These are phyloP conservation scores for Solanum chacoense DNA, from an alignment of 305 asterid genomes.

Conservation along the genomic window DNA sequence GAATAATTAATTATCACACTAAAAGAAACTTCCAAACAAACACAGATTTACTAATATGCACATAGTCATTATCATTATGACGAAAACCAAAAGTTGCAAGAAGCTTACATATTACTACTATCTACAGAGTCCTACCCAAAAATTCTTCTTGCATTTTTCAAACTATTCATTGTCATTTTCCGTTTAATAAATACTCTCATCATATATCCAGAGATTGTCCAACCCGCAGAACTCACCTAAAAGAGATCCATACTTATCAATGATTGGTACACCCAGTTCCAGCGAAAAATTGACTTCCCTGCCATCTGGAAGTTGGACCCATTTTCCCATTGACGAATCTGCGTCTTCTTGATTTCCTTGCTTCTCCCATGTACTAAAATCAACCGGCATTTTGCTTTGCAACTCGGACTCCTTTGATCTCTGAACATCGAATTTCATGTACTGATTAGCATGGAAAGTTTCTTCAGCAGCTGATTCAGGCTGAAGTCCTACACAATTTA, in stretches of 20 bases:
- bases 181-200: not conserved
- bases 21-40: not conserved
- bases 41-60: not conserved
- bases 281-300: not conserved
- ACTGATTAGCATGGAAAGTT: not conserved
- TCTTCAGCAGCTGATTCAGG: not conserved
- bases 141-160: not conserved
- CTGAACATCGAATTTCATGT: not conserved
- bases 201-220: not conserved
- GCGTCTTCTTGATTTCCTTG: not conserved
- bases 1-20: not conserved
- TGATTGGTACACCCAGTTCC: not conserved
- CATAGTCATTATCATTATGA: not conserved
- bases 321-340: not conserved
- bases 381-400: not conserved
- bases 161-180: not conserved
- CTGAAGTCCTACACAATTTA: not conserved
- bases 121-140: not conserved
- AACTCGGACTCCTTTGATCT: not conserved
- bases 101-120: not conserved
- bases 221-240: not conserved
- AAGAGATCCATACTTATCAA: conserved; percentile 3
- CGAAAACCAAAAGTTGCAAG: not conserved
- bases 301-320: not conserved
- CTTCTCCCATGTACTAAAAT: not conserved